Conservation (phyloP, 2,329 filamentous ascomycete genomes). For the Grosmannia huntii region DNA sequence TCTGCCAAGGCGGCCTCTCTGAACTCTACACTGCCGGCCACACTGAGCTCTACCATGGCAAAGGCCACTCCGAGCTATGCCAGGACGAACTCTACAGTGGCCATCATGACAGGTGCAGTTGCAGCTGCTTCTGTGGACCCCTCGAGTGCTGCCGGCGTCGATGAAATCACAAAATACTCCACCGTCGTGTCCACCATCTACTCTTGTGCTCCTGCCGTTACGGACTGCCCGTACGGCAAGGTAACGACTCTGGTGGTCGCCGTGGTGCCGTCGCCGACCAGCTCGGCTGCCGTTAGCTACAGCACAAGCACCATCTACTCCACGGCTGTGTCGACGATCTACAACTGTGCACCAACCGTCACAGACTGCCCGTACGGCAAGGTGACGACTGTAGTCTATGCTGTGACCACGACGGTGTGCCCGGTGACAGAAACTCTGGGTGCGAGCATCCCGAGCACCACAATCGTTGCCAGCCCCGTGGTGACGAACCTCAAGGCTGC, state of each 20-base stretch:
- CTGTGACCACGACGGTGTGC: constrained; percentile 26
- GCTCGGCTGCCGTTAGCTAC: not conserved
- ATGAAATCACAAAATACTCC: constrained; percentile 2
- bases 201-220: constrained; percentile 16
- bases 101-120: not conserved
- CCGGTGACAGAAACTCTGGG: constrained; percentile 19
- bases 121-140: not conserved
- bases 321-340: constrained; percentile 14
- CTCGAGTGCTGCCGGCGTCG: not conserved
- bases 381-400: constrained; percentile 17
- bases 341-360: constrained; percentile 15
- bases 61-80: not conserved
- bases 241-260: constrained; percentile 17
- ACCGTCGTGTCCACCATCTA: constrained; percentile 14
- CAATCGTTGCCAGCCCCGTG: not conserved
- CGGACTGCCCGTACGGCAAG: constrained; percentile 15
- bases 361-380: constrained; percentile 16
- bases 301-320: constrained; percentile 6
- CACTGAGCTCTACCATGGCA: not conserved
- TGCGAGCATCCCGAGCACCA: not conserved
- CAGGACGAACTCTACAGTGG: not conserved
- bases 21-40: not conserved
- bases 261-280: not conserved
- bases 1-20: not conserved
- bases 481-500: not conserved